Base-by-base conservation (phyloP, 2,329 filamentous ascomycete genomes). In the Colletotrichum musicola region DNA sequence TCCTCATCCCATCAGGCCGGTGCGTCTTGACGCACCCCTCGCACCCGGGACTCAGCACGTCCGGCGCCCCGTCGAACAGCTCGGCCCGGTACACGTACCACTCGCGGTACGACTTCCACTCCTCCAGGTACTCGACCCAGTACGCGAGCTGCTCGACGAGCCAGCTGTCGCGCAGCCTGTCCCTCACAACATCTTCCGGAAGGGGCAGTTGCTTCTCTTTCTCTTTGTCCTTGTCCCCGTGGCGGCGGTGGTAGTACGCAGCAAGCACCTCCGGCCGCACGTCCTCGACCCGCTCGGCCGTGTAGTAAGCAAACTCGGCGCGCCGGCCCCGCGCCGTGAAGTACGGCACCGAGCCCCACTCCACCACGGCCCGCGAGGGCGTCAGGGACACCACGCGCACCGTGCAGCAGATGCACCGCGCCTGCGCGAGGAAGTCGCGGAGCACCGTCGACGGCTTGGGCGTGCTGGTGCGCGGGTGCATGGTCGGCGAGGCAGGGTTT, bases 101-200 rank as follows among this genome's bases (percentile, higher is more conserved):
- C 57, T 71, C 70, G 20, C 70, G 70, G 25, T 71, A 71, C 3
- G 44, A 71, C 57, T 71, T 71, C 70, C 70, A 71, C 63, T 70
- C 70, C 46, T 71, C 56, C 38, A 71, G 70, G 51, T 59, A 71
- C 47, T 71, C 70, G 4, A 64, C 68, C 70, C 70, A 71, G 60
- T 71, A 71, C 13, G 55, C 70, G 22, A 71, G 70, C 56, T 70
- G 70, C 68, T 71, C 70, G 47, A 71, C 59, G 40, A 71, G 67
- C 70, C 70, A 71, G 68, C 68, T 68, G 56, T 71, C 70, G 22
- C 70, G 62, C 38, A 70, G 64, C 6, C 68, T 50, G 55, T 71
- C 70, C 9, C 47, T 22, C 16, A 70, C 59, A 57, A 68, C 70
- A 46, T 68, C 63, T 4, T 13, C 27, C 20, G 66, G 50, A 50